phyloP scores from a whole-genome alignment of 371 early-diverging fungal species.

The Choanephora cucurbitarum region DNA sequence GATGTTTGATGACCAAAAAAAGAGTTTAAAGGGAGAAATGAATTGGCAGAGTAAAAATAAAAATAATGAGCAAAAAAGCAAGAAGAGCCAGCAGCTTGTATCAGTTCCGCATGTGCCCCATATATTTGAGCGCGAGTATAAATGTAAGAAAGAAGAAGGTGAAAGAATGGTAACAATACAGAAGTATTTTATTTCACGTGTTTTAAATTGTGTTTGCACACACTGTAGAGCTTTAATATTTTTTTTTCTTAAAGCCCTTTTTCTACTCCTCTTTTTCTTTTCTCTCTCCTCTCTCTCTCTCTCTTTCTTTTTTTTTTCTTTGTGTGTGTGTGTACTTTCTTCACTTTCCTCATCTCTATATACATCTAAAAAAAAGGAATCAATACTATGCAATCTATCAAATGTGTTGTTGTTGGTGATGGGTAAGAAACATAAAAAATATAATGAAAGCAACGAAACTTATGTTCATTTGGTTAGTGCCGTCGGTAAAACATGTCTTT shows the following conservation, averaged over 20 bases:
- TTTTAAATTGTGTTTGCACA: background rate
- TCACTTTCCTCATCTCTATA: slow-evolving; percentile 7
- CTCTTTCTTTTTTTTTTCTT: slow-evolving; percentile 13
- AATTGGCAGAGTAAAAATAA: too few relatives aligned
- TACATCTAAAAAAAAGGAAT: too few relatives aligned
- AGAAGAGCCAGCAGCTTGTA: too few relatives aligned
- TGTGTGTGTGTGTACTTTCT: too few relatives aligned
- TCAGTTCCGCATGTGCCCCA: background rate
- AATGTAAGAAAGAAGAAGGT: background rate
- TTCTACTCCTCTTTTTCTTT: slow-evolving; percentile 4
- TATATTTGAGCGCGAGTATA: background rate
- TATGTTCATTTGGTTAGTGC: slow-evolving; percentile 53
- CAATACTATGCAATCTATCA: slow-evolving; percentile 89
- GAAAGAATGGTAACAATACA: background rate
- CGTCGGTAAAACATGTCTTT: slow-evolving; percentile 93
- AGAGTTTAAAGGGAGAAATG: too few relatives aligned
- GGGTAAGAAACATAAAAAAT: slow-evolving; percentile 57
- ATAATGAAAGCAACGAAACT: background rate
- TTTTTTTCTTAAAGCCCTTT: slow-evolving; percentile 10
- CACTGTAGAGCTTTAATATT: background rate
- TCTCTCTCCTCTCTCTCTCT: background rate
- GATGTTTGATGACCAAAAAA: slow-evolving; percentile 7
- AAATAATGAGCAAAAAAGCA: too few relatives aligned
- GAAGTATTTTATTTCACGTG: background rate
- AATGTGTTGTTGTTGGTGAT: slow-evolving; percentile 97